Base-by-base conservation (phyloP, 768 basidiomycete species). In the Pulveroboletus ravenelii region DNA sequence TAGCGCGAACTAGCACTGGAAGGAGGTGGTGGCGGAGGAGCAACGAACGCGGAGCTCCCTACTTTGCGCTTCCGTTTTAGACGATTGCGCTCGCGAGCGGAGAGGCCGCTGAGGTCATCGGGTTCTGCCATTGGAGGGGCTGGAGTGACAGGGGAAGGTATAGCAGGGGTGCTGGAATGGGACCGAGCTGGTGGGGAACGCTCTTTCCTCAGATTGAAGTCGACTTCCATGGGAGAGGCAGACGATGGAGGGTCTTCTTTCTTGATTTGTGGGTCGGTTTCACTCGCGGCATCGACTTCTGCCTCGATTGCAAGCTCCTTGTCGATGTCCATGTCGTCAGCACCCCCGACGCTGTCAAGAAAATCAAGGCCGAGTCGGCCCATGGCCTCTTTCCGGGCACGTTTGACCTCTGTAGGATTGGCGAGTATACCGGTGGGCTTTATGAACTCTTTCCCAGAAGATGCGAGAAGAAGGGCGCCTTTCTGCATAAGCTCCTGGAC, bases 31-130 rank as follows among this genome's bases (percentile, higher is more conserved):
- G 76, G 72, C 5, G 83, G 84, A 2, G 86, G 80, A 12, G 84
- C 77, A 14, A 93, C 90, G 58, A 91, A 91, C 1, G 87, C 89
- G 30, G 84, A 73, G 62, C 87, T 89, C 4, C 91, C 93, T 4
- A 79, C 78, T 62, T 94, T 96, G 49, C 94, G 87, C 65, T 98
- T 98, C 27, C 96, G 80, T 68, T 99, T 99, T 30, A 98, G 73
- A 41, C 94, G 81, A 64, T 96, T 96, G 30, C 89, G 82, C 69
- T 98, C 95, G 47, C 96, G 83, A 10, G 93, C 92, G 30, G 93
- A 96, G 40, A 98, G 72, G 6, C 78, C 79, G 38, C 62, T 71
- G 5, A 74, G 53, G 54, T 85, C 82, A 12, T 71, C 54, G 8
- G 53, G 27, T 38, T 82, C 79, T 10, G 34, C 31, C 0, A 68